phyloP scores from a whole-genome alignment of 2,329 filamentous ascomycete species.

The Tympanopsis confertula region DNA sequence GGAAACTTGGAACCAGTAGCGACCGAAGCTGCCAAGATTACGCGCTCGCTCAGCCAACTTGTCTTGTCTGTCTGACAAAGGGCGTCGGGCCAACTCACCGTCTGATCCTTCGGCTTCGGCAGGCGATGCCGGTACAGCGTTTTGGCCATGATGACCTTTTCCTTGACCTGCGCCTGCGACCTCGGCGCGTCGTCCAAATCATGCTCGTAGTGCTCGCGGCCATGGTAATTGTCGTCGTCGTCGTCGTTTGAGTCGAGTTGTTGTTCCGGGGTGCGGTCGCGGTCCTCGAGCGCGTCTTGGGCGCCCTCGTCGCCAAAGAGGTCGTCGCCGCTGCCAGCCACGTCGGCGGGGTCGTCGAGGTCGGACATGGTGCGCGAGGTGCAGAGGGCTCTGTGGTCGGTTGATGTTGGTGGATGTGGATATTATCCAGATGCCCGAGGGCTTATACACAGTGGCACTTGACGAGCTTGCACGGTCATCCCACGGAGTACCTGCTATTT shows the following conservation, averaged over 20 bases:
- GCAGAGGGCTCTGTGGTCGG: conserved; percentile 3
- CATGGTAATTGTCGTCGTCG: conserved; percentile 27
- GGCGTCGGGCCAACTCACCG: conserved; percentile 29
- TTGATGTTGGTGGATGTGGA: too few relatives aligned
- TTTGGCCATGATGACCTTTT: conserved; percentile 49
- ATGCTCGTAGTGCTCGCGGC: conserved; percentile 26
- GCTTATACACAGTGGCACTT: too few relatives aligned
- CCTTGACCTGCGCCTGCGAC: conserved; percentile 30
- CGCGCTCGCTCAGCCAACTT: conserved; percentile 6
- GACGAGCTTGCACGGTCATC: too few relatives aligned
- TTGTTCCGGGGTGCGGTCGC: conserved; percentile 37
- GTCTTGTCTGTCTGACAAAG: neutral
- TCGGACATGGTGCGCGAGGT: conserved; percentile 33
- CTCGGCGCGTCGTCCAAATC: conserved; percentile 28
- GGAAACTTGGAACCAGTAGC: conserved; percentile 61
- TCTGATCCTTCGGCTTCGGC: conserved; percentile 60
- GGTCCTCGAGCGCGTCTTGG: conserved; percentile 53
- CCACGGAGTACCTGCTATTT: too few relatives aligned
- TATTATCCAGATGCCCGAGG: too few relatives aligned
- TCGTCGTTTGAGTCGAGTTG: conserved; percentile 47
- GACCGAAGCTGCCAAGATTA: conserved; percentile 44
- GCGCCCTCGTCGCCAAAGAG: conserved; percentile 33
- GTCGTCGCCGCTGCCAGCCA: conserved; percentile 5
- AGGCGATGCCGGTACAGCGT: conserved; percentile 58
- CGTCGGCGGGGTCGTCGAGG: conserved; percentile 38